Evolutionary conservation across 2,329 filamentous ascomycete genomes (phyloP), one percentile per base, ranked within the genome.

Genomic region (Fusarium sp.): DNA sequence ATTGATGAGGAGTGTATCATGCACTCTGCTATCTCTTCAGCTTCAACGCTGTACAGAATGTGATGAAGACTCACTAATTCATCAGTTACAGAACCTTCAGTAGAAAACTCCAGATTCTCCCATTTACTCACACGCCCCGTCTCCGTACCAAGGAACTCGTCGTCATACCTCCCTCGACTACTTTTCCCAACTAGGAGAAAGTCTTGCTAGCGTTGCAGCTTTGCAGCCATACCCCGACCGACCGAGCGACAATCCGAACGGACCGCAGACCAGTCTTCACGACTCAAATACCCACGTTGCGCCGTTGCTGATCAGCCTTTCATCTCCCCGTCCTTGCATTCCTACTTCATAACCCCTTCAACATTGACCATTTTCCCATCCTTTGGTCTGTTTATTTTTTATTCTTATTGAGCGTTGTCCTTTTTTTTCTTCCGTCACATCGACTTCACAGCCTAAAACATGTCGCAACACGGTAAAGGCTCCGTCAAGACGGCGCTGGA

Each of bases 181-280:
- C 67, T 71, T 67, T 56, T 52, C 66, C 51, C 56, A 50, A 60
- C 72, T 73, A 69, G 67, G 71, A 66, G 46, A 58, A 67, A 71
- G 64, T 44, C 55, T 43, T 63, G 65, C 47, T 62, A 63, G 59
- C 50, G 67, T 50, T 68, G 65, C 67, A 62, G 41, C 50, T 59
- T 40, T 68, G 65, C 67, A 62, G 41, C 55, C 28, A 64, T 40
- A 46, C 52, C 66, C 72, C 71, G 70, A 74, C 71, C 67, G 62
- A 65, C 72, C 72, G 70, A 74, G 70, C 72, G 72, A 74, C 56
- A 70, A 43, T 50, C 72, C 72, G 72, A 72, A 65, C 55, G 47
- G n/a, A n/a, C n/a, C n/a, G n/a, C n/a, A n/a, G 57, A 55, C 57
- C 48, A 20, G 30, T 45, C 58, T 49, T n/a, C 19, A 45, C 53